Base-by-base conservation (phyloP, 2,329 filamentous ascomycete species). In the Neopestalotiopsis sp. region DNA sequence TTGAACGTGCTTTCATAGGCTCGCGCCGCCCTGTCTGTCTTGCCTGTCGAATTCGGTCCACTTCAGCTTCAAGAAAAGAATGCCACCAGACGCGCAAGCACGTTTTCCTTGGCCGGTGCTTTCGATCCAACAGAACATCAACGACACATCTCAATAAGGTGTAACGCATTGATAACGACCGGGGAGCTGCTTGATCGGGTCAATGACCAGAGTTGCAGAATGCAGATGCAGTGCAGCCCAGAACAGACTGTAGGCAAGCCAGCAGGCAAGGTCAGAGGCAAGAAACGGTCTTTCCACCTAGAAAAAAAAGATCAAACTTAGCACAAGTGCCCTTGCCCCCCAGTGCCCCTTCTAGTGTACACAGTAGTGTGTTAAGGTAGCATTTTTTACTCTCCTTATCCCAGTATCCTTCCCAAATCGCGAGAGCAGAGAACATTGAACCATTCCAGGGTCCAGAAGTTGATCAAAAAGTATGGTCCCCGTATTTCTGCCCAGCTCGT, bases 121-220 rank as follows among this genome's bases (percentile, higher is more conserved):
- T 62, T 34, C 59, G 6, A 20, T 40, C 34, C 30, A 20, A 17
- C 32, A 20, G 57, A 59, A 59, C 13, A 59, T 14, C 57, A 34
- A 59, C 57, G 59, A 40, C n/a, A 62, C n/a, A 24, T 52, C 45
- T 62, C 59, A 62, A 62, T 52, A 66, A 69, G 65, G 56, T 68
- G 60, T 61, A 61, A 68, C 68, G 68, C 68, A 69, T 69, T 67
- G 68, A 69, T 68, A 65, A 60, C 42, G 56, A 65, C 66, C 66
- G 67, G 68, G 68, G 58, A 64, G 34, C 61, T 69, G 38, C 68
- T 69, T 49, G 59, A 69, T 69, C 58, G 60, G 65, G 65, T 32
- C 40, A 67, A 49, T 52, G 59, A n/a, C 65, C 56, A 66, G 63
- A 66, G 63, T 66, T 57, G 42, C 63, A 57, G 63, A n/a, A 66